phyloP scores from a whole-genome alignment of 2,329 filamentous ascomycete species.

The Monosporascus cannonballus region DNA sequence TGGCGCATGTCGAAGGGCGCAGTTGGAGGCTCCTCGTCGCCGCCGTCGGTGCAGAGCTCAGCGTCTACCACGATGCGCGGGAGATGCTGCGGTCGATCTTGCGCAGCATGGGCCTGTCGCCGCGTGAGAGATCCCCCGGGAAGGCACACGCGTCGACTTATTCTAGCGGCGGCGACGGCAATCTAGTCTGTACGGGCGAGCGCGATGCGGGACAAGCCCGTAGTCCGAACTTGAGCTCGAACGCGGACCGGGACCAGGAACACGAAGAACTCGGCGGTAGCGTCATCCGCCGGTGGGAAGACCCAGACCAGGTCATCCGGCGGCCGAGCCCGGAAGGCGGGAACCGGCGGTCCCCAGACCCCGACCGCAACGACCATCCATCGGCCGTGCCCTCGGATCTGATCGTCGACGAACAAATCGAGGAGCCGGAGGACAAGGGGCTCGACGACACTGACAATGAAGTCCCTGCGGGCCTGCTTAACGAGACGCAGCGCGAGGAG shows the following conservation, averaged over 20 bases:
- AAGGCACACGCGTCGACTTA: not conserved
- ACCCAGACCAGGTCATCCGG: conserved; percentile 10
- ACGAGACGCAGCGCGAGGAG: conserved; percentile 7
- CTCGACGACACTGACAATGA: conserved; percentile 33
- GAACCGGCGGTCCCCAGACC: too few species aligned
- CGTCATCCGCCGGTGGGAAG: conserved; percentile 28
- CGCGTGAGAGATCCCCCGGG: not conserved
- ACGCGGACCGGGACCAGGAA: conserved; percentile 4
- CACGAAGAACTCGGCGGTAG: conserved; percentile 25
- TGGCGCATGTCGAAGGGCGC: conserved; percentile 51
- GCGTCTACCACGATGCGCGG: conserved; percentile 58
- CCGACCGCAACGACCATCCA: not conserved
- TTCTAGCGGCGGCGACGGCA: not conserved
- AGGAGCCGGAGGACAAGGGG: conserved; percentile 3
- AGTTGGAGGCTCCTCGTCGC: conserved; percentile 71
- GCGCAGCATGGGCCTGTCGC: conserved; percentile 6
- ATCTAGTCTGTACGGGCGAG: conserved; percentile 12
- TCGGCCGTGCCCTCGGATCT: not conserved
- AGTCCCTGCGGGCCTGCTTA: conserved; percentile 29
- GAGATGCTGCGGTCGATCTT: conserved; percentile 42
- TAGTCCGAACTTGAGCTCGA: not conserved
- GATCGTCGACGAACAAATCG: conserved; percentile 9
- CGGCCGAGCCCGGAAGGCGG: not conserved
- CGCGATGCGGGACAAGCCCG: not conserved
- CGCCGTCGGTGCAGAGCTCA: conserved; percentile 68